Evolutionary conservation across 345 rosid genomes (phyloP).

Genomic region (Pistacia atlantica): DNA sequence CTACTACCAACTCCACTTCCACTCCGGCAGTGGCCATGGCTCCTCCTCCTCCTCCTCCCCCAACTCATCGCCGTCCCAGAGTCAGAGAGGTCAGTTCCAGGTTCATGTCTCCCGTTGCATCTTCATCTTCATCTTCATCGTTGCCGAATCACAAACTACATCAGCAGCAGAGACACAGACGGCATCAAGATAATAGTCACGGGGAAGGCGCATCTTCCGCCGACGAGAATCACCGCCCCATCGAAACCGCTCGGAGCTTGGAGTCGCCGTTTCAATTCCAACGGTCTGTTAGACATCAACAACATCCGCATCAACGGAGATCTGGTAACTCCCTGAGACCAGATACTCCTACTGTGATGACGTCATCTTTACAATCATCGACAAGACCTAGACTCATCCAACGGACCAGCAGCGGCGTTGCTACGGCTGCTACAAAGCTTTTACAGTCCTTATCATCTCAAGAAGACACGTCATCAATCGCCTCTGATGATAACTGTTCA

Average conservation of each 20-base stretch:
- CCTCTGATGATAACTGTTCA: background rate
- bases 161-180: slow-evolving; percentile 44
- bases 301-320: slow-evolving; percentile 27
- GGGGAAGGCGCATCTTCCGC: slow-evolving; percentile 27
- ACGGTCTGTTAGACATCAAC: no score
- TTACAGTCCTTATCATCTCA: slow-evolving; percentile 45
- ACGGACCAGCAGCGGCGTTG: slow-evolving; percentile 26
- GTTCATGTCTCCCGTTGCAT: slow-evolving; percentile 70
- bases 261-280: slow-evolving; percentile 48
- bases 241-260: slow-evolving; percentile 47
- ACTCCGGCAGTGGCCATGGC: slow-evolving; percentile 21
- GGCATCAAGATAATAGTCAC: slow-evolving; percentile 32
- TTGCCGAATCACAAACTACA: slow-evolving; percentile 49
- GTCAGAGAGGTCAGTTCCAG: slow-evolving; percentile 85
- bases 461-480: background rate
- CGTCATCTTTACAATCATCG: background rate
- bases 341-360: slow-evolving; percentile 31
- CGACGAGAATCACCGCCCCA: slow-evolving; percentile 45
- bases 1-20: background rate
- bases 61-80: slow-evolving; percentile 63
- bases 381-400: slow-evolving; percentile 35
- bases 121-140: slow-evolving; percentile 37
- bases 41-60: slow-evolving; percentile 41
- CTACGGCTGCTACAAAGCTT: slow-evolving; percentile 70
- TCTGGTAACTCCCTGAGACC: slow-evolving; percentile 23